Evolutionary conservation across 768 basidiomycete species (phyloP), one percentile per base, ranked within the genome.

Genomic region (Tulasnella sp.): DNA sequence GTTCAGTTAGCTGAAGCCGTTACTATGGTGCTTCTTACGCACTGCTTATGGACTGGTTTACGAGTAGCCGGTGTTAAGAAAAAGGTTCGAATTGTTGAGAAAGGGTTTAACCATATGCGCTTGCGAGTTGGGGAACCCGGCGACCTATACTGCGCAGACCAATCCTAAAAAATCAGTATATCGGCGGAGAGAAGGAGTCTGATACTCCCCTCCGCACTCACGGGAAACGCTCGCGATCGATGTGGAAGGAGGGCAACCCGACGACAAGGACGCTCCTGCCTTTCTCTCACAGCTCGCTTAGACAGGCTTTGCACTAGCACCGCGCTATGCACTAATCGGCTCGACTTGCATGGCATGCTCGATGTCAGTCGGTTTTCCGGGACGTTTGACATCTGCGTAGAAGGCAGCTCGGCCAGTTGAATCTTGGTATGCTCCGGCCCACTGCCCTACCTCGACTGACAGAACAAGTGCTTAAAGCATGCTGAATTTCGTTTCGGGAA

Each of bases 191-290:
- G 26, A 26, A 67, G 29, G 6, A 26, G 3, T 2, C 26, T 67
- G 51, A 51, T 51, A 67, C 61, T 67, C 61, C 13, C 3, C 61
- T 67, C 61, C 61, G 61, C 61, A 67, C 29, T 67, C 32, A 67
- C 9, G 10, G n/a, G 61, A 67, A 35, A 15, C 61, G 29, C 61
- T 67, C 3, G 16, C 26, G 61, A 67, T 67, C 61, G 61, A 67
- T 67, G 61, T 26, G 61, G 61, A 35, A 26, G 26, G 61, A 26
- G 61, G 18, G 26, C 32, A 29, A 26, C 23, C 61, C 32, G 61
- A 29, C 61, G 51, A 67, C 61, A 26, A 26, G 61, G 32, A 67
- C 61, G 23, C 61, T 67, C 61, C 61, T 67, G 61, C 61, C 61
- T 67, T 67, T 67, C 29, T 67, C 35, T 5, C 61, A 32, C 32